These are phyloP conservation scores for maize (Zea mays) DNA, from an alignment of 176 grass and related monocot species.

Conservation along the genomic window DNA sequence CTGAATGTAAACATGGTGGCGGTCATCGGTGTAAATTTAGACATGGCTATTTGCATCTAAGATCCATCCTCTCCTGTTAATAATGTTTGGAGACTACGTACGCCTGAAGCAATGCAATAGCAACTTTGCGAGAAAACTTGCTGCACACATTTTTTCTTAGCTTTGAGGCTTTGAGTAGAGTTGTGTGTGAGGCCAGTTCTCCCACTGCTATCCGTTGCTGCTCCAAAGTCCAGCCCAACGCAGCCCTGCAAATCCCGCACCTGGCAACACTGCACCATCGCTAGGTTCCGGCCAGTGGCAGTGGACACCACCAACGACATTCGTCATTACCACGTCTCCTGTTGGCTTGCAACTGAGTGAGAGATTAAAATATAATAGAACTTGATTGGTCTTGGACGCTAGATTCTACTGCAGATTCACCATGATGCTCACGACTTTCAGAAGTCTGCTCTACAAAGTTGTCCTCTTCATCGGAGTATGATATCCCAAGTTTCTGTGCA, in stretches of 20 bases:
- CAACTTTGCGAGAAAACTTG: background rate
- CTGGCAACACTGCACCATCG: no score
- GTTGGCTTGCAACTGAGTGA: constrained; percentile 23
- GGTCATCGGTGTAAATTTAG: constrained; percentile 32
- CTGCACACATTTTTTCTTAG: background rate
- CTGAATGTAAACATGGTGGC: constrained; percentile 18
- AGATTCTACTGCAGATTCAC: constrained; percentile 43
- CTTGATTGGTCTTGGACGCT: constrained; percentile 39
- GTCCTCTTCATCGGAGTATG: constrained; percentile 50
- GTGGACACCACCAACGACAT: no score
- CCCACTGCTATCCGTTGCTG: background rate
- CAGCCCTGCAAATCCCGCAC: no score
- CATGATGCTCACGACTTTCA: constrained; percentile 22
- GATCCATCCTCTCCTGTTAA: no score
- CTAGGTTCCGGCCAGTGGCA: no score
- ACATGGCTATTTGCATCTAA: constrained; percentile 47
- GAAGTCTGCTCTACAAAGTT: constrained; percentile 44
- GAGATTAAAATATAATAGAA: constrained; percentile 54
- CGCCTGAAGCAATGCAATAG: background rate
- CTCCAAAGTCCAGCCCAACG: background rate
- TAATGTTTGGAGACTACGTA: background rate
- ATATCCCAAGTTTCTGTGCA: constrained; percentile 79
- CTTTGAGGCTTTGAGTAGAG: background rate
- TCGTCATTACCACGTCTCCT: background rate
- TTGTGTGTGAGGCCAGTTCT: background rate